A percentile compares a stretch with the other conserved stretches of the same genome.
Evolutionary conservation across 805 yeast species (phyloP).

Genomic region (fission yeast (Schizosaccharomyces pombe)): DNA sequence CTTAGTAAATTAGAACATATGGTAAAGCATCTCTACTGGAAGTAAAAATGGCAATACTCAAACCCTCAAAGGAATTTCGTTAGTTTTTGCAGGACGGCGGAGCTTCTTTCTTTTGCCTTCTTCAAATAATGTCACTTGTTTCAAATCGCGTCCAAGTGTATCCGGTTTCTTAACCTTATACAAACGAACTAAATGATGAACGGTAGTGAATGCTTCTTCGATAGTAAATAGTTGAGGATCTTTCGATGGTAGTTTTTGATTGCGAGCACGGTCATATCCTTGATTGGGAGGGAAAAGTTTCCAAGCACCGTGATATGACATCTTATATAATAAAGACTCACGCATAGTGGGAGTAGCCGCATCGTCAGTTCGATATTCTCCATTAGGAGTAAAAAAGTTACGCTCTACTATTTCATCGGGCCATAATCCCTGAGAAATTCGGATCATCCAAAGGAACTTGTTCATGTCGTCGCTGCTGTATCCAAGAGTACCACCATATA

Average conservation of each 20-base stretch:
- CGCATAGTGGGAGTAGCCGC: slow-evolving; percentile 67
- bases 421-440: slow-evolving; percentile 98
- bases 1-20: background rate
- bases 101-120: slow-evolving; percentile 6
- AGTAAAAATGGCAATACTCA: background rate
- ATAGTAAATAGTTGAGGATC: slow-evolving; percentile 38
- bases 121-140: slow-evolving; percentile 9
- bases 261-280: background rate
- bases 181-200: slow-evolving; percentile 89
- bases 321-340: slow-evolving; percentile 77
- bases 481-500: slow-evolving; percentile 85
- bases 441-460: slow-evolving; percentile 95
- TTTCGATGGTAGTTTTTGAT: background rate
- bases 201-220: slow-evolving; percentile 86
- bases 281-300: slow-evolving; percentile 37
- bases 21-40: background rate
- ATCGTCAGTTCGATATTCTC: slow-evolving; percentile 73
- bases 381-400: slow-evolving; percentile 55
- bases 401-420: slow-evolving; percentile 90
- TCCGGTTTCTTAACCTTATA: slow-evolving; percentile 80
- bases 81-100: background rate
- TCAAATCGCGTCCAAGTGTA: slow-evolving; percentile 50
- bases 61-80: background rate
- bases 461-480: slow-evolving; percentile 90
- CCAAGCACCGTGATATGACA: slow-evolving; percentile 71